phyloP scores from a whole-genome alignment of 371 early-diverging fungal species.

The Blakeslea trispora region DNA sequence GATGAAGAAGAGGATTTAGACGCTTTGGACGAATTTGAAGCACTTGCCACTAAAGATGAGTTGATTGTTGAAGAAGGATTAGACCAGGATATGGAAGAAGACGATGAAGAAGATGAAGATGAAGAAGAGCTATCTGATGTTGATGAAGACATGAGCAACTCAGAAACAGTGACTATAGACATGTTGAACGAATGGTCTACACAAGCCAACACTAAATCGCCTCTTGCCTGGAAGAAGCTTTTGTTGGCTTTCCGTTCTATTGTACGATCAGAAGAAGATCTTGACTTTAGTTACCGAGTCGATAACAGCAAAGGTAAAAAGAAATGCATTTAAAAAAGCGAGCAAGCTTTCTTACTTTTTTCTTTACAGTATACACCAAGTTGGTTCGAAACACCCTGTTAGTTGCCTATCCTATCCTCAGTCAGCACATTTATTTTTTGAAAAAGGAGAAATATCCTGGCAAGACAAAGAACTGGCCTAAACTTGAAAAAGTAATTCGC shows the following conservation, averaged over 20 bases:
- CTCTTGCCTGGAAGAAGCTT: constrained; percentile 46
- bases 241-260: constrained; percentile 84
- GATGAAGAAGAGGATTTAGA: constrained; percentile 46
- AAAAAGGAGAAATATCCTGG: constrained; percentile 56
- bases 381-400: constrained; percentile 64
- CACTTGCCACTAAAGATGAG: constrained; percentile 21
- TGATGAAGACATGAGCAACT: constrained; percentile 28
- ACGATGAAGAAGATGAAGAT: constrained; percentile 27
- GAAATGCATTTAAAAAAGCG: too few relatives aligned
- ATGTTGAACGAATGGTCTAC: constrained; percentile 40
- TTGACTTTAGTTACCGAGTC: constrained; percentile 62
- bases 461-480: constrained; percentile 74
- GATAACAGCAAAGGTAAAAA: constrained; percentile 60
- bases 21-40: constrained; percentile 38
- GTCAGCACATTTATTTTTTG: constrained; percentile 57
- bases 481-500: constrained; percentile 72
- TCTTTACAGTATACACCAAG: constrained; percentile 70
- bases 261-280: constrained; percentile 57
- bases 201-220: constrained; percentile 35
- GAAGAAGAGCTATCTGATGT: constrained; percentile 29
- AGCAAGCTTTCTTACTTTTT: too few relatives aligned
- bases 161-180: constrained; percentile 35
- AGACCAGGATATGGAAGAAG: constrained; percentile 40
- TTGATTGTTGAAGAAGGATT: constrained; percentile 30
- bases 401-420: constrained; percentile 58